Percentiles rank a stretch among this genome's conserved stretches.
These are phyloP conservation scores for Pleomassaria siparia DNA, from an alignment of 2,329 filamentous ascomycete species.

Conservation along the genomic window DNA sequence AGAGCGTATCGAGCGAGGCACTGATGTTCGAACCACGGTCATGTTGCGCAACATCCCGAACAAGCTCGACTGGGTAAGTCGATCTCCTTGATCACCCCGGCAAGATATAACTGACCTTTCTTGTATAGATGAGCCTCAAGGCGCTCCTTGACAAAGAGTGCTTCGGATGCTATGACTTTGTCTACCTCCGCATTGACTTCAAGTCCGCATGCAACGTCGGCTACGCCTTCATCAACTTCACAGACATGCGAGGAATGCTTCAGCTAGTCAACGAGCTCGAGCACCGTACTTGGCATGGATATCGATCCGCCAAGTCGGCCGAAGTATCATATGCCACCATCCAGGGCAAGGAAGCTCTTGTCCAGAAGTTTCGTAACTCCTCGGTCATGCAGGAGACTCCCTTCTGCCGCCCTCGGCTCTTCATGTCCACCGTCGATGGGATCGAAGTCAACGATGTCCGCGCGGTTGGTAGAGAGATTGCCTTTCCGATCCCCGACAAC, in stretches of 20 bases:
- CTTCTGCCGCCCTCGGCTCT: slow-evolving; percentile 76
- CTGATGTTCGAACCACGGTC: slow-evolving; percentile 60
- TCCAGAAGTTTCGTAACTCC: slow-evolving; percentile 96
- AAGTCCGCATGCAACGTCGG: slow-evolving; percentile 68
- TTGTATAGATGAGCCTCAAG: slow-evolving; percentile 58
- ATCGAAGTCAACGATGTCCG: slow-evolving; percentile 37
- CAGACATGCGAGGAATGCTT: slow-evolving; percentile 57
- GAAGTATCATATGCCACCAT: slow-evolving; percentile 97
- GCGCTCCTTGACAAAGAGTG: slow-evolving; percentile 75
- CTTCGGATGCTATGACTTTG: slow-evolving; percentile 85
- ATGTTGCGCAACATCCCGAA: slow-evolving; percentile 97
- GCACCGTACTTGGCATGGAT: slow-evolving; percentile 65
- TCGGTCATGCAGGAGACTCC: slow-evolving; percentile 88
- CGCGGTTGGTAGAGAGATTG: slow-evolving; percentile 69
- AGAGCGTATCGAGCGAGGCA: slow-evolving; percentile 44
- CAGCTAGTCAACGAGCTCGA: slow-evolving; percentile 34
- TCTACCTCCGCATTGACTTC: slow-evolving; percentile 82
- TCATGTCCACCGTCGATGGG: slow-evolving; percentile 52
- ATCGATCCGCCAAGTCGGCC: slow-evolving; percentile 79
- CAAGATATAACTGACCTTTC: slow-evolving; percentile 16
- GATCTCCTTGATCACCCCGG: background rate
- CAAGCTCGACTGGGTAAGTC: slow-evolving; percentile 67
- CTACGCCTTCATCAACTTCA: slow-evolving; percentile 96
- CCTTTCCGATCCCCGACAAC: slow-evolving; percentile 80
- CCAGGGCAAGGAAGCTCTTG: slow-evolving; percentile 85